phyloP scores from a whole-genome alignment of 164 flowering plant genomes.

The Macadamia tetraphylla region DNA sequence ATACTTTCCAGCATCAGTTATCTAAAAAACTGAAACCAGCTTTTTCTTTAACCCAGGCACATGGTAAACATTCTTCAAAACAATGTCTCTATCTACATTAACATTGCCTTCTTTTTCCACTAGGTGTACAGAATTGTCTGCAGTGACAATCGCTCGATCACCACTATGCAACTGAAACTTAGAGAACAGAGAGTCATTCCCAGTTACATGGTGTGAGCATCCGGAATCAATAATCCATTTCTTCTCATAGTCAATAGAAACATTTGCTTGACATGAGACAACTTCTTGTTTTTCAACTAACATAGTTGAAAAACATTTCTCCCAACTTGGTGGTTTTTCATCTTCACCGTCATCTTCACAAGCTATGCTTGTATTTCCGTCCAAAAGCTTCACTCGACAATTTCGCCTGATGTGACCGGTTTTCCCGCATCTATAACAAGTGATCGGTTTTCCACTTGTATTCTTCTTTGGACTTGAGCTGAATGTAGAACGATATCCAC shows the following conservation, averaged over 20 bases:
- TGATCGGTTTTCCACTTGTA: not conserved
- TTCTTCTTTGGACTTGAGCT: not conserved
- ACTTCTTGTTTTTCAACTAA: not conserved
- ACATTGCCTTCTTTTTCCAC: conserved; percentile 5
- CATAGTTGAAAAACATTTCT: not conserved
- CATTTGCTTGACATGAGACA: not conserved
- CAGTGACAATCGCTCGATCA: conserved; percentile 10
- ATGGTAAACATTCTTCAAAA: not conserved
- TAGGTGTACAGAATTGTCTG: conserved; percentile 8
- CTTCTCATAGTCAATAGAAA: not conserved
- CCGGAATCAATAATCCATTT: too few relatives aligned
- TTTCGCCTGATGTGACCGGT: conserved; percentile 10
- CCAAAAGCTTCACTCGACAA: conserved; percentile 8
- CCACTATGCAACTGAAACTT: conserved; percentile 5
- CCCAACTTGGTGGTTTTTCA: not conserved
- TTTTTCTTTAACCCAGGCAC: not conserved
- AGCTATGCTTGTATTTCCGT: conserved; percentile 6
- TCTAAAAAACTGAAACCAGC: not conserved
- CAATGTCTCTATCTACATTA: not conserved
- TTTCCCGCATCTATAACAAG: conserved; percentile 15
- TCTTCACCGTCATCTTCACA: not conserved
- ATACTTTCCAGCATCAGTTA: not conserved
- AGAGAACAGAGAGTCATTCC: conserved; percentile 8
- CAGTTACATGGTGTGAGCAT: conserved; percentile 14
- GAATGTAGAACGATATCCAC: too few relatives aligned